Evolutionary conservation across 306 rosid species (phyloP).

Genomic region (Citrullus mucosospermus): DNA sequence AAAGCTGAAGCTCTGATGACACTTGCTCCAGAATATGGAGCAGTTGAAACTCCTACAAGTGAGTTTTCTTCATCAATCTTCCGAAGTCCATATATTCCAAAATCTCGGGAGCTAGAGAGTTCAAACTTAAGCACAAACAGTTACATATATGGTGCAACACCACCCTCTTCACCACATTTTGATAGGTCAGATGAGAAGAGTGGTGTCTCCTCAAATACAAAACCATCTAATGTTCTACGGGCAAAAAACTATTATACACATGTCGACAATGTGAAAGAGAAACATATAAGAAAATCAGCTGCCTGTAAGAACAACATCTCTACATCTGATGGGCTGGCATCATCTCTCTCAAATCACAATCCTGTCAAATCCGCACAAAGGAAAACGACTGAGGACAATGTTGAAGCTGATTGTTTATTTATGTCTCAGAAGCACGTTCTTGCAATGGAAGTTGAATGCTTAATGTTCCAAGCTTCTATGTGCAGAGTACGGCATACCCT

Average conservation of each 20-base stretch:
- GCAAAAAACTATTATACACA: conserved; percentile 56
- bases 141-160: conserved; percentile 76
- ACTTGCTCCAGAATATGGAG: conserved; percentile 93
- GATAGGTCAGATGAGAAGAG: conserved; percentile 64
- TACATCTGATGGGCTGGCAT: conserved; percentile 37
- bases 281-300: conserved; percentile 33
- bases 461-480: conserved; percentile 75
- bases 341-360: conserved; percentile 38
- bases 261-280: conserved; percentile 54
- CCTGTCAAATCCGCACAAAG: conserved; percentile 33
- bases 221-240: conserved; percentile 25
- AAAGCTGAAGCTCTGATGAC: conserved; percentile 97
- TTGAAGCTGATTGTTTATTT: conserved; percentile 42
- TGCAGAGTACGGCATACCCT: conserved; percentile 75
- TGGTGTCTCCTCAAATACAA: conserved; percentile 34
- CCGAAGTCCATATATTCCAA: conserved; percentile 77
- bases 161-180: conserved; percentile 65
- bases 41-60: conserved; percentile 74
- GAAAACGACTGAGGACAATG: conserved; percentile 45
- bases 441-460: conserved; percentile 80
- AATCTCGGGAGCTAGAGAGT: conserved; percentile 53
- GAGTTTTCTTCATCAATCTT: conserved; percentile 65
- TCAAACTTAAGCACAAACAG: conserved; percentile 54
- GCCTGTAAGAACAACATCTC: conserved; percentile 22
- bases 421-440: conserved; percentile 54